Evolutionary conservation across 352 stramenopile species (phyloP).

Genomic region (Globisporangium sylvaticum): DNA sequence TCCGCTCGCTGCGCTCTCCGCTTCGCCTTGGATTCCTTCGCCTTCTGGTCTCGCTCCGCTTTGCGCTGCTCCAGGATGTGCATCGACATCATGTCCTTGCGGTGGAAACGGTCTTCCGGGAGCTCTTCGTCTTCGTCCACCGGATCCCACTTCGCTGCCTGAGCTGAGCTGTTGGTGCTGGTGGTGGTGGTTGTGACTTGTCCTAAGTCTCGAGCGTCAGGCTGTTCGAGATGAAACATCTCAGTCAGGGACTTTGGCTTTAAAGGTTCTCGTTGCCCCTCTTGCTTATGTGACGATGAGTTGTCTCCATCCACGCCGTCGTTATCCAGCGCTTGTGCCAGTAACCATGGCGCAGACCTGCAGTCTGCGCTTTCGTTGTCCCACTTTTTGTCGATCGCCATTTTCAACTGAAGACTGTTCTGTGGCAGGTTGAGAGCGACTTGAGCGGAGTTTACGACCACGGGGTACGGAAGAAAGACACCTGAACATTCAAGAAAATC

Average conservation of each 20-base stretch:
- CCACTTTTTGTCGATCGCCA: constrained; percentile 58
- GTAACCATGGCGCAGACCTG: constrained; percentile 64
- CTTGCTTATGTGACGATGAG: background rate
- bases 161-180: background rate
- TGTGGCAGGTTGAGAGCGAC: constrained; percentile 30
- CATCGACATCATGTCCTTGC: constrained; percentile 85
- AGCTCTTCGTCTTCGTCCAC: constrained; percentile 75
- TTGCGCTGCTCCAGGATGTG: constrained; percentile 75
- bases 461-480: constrained; percentile 67
- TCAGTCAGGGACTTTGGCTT: constrained; percentile 55
- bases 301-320: constrained; percentile 16
- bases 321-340: constrained; percentile 45
- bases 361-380: constrained; percentile 32
- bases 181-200: background rate
- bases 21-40: constrained; percentile 51
- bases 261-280: background rate
- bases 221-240: constrained; percentile 59
- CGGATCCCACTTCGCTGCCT: constrained; percentile 41
- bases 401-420: constrained; percentile 36
- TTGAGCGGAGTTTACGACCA: constrained; percentile 27
- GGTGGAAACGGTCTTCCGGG: constrained; percentile 74
- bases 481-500: constrained; percentile 13
- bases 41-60: constrained; percentile 55
- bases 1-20: constrained; percentile 37
- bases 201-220: background rate